Evolutionary conservation across 352 stramenopile species (phyloP).

Genomic region (Phytophthora cryptogea): DNA sequence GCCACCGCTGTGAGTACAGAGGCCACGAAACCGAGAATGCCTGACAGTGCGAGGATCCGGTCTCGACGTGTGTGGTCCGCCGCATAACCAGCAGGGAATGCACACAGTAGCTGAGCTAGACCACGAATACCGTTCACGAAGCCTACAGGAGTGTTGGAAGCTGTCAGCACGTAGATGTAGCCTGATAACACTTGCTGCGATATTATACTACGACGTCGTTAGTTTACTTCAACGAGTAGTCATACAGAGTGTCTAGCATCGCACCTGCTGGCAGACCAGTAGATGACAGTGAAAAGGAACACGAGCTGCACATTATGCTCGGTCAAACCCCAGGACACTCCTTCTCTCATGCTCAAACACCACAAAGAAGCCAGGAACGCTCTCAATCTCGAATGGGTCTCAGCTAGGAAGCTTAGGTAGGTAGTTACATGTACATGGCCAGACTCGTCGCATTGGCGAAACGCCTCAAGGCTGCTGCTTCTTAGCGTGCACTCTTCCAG

Average conservation of each 20-base stretch:
- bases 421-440: background rate
- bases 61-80: conserved; percentile 64
- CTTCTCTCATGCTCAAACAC: conserved; percentile 9
- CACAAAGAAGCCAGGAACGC: background rate
- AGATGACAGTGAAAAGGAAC: conserved; percentile 73
- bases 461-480: background rate
- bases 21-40: conserved; percentile 40
- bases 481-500: background rate
- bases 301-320: conserved; percentile 78
- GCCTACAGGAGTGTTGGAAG: conserved; percentile 50
- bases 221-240: background rate
- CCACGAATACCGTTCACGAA: conserved; percentile 54
- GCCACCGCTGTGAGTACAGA: conserved; percentile 48
- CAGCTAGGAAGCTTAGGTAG: background rate
- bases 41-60: conserved; percentile 46
- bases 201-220: conserved; percentile 45
- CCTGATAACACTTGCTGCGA: conserved; percentile 59
- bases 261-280: conserved; percentile 65
- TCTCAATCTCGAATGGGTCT: conserved; percentile 5
- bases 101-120: conserved; percentile 55
- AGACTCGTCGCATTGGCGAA: background rate
- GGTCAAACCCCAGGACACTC: conserved; percentile 16
- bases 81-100: conserved; percentile 57
- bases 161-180: conserved; percentile 65
- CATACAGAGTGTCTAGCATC: background rate